Evolutionary conservation across 2,329 filamentous ascomycete species (phyloP), one percentile per base, ranked within the genome.

Genomic region (Fusarium proliferatum): DNA sequence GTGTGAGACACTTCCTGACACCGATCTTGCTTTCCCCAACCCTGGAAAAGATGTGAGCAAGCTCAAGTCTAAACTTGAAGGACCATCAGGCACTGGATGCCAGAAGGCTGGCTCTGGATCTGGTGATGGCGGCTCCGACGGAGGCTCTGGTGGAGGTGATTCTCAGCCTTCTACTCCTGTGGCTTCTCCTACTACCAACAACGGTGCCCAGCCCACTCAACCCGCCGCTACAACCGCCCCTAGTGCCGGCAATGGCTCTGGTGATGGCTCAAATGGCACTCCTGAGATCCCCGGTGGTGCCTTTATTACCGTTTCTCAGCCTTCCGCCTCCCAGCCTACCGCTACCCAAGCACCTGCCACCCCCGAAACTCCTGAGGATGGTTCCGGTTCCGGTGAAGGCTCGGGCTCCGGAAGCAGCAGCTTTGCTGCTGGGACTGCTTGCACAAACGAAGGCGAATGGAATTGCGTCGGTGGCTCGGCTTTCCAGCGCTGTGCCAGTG

Each of bases 401-500:
- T 23, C 23, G 23, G 73, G 78, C 7, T 74, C 78, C 16, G 72
- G 72, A 3, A 66, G 67, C 60, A 78, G 78, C n/a, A 79, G 73
- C 2, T 69, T 83, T 30, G 74, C 85, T 3, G 81, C 79, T 10
- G 87, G 87, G 42, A 78, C 84, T 23, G 80, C 85, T 1, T 90
- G 88, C 79, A 74, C 83, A 12, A 52, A 72, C 2, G 87, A 89
- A 51, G 88, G 88, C 3, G 77, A 79, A 16, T 90, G 86, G 85
- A 89, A 89, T 82, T 90, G 88, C 71, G 80, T 89, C 11, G 81
- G 78, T 0, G 86, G 87, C 19, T 81, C 77, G 3, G 83, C 84
- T 1, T 90, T 85, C 84, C 88, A 90, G 79, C 87, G 87, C 53
- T 90, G 88, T 65, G 88, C 84, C 12, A 85, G 84, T 5, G 88